Percentiles rank a stretch among this genome's conserved stretches.
Conservation (phyloP, 768 basidiomycete species). For the Tylopilus plumbeoviolaceoides region DNA sequence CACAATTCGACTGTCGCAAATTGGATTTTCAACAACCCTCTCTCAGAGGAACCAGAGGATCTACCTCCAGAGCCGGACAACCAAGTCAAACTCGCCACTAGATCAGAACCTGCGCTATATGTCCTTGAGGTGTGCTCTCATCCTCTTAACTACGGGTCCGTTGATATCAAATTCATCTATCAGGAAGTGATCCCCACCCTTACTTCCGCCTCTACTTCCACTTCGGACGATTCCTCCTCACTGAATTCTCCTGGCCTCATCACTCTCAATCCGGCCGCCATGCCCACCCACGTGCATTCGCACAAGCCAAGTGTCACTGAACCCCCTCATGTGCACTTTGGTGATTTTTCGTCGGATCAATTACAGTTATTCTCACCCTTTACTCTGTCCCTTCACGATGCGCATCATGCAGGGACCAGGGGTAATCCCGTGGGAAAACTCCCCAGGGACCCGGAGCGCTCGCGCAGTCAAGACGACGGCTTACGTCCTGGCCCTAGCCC, state of each 20-base stretch:
- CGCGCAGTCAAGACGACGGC: slow-evolving; percentile 23
- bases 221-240: slow-evolving; percentile 40
- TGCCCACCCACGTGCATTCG: slow-evolving; percentile 19
- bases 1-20: slow-evolving; percentile 56
- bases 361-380: slow-evolving; percentile 25
- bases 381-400: slow-evolving; percentile 9
- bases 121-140: slow-evolving; percentile 33
- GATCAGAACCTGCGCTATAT: slow-evolving; percentile 14
- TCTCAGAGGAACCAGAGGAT: slow-evolving; percentile 55
- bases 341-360: slow-evolving; percentile 30
- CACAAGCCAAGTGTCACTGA: slow-evolving; percentile 29
- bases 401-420: not conserved
- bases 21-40: slow-evolving; percentile 68
- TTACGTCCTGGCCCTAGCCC: slow-evolving; percentile 13
- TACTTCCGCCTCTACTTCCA: slow-evolving; percentile 39
- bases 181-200: slow-evolving; percentile 32
- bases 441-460: slow-evolving; percentile 11
- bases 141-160: not conserved
- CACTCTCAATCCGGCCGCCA: slow-evolving; percentile 13
- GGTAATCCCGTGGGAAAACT: not conserved
- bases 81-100: not conserved
- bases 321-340: slow-evolving; percentile 29
- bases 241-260: slow-evolving; percentile 25
- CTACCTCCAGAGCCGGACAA: slow-evolving; percentile 12
- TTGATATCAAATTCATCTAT: slow-evolving; percentile 10